These are phyloP conservation scores for Candida sithepensis DNA, from an alignment of 805 yeast species.

Conservation along the genomic window DNA sequence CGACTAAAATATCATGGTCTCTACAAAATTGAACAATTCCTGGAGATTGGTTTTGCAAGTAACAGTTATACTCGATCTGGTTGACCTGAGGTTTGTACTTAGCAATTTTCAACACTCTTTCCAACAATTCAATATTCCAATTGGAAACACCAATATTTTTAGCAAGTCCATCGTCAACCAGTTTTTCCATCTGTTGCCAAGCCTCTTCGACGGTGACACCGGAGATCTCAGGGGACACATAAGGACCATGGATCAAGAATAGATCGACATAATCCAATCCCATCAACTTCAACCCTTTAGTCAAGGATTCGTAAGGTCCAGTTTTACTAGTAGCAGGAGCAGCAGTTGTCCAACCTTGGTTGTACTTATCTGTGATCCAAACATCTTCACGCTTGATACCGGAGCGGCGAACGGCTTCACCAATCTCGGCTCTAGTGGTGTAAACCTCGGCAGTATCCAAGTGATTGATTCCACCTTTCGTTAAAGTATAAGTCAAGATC, in stretches of 20 bases:
- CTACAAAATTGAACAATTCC: constrained; percentile 51
- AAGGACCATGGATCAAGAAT: constrained; percentile 61
- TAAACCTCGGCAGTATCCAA: constrained; percentile 70
- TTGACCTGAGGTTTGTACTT: constrained; percentile 55
- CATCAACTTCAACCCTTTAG: constrained; percentile 44
- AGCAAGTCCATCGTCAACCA: constrained; percentile 42
- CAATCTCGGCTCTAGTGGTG: constrained; percentile 57
- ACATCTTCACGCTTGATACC: constrained; percentile 44
- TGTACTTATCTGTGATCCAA: constrained; percentile 61
- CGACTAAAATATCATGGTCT: constrained; percentile 48
- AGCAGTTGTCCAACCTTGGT: constrained; percentile 35
- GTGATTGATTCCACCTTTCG: constrained; percentile 48
- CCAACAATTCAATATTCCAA: constrained; percentile 44
- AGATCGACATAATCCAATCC: constrained; percentile 54
- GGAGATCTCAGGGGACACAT: constrained; percentile 36
- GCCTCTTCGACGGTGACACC: constrained; percentile 49
- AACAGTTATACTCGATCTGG: constrained; percentile 68
- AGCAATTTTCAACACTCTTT: constrained; percentile 38
- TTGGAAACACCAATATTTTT: constrained; percentile 60
- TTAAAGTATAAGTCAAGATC: constrained; percentile 44
- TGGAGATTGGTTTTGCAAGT: constrained; percentile 59
- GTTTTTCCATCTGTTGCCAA: constrained; percentile 43
- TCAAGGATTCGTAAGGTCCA: constrained; percentile 48
- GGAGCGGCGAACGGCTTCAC: constrained; percentile 44
- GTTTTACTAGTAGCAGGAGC: constrained; percentile 20